Evolutionary conservation across 768 basidiomycete species (phyloP), one percentile per base, ranked within the genome.

Genomic region (Boletus rex-veris): DNA sequence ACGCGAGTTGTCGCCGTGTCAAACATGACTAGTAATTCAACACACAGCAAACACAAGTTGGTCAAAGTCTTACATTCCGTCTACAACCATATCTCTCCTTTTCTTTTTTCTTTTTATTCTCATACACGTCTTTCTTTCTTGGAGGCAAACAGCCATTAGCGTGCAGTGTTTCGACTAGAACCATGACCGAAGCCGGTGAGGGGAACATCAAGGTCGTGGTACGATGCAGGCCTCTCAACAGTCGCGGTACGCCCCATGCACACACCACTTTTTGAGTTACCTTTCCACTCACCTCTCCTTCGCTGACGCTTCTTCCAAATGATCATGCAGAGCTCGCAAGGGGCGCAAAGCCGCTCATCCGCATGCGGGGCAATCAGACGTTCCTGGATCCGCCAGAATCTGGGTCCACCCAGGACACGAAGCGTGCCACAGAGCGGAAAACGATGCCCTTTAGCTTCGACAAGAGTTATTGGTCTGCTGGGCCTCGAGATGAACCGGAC

Each of bases 381-480:
- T 82, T 92, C 68, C 74, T 98, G 54, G 90, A 95, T 71, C 93
- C 95, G 16, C 95, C 95, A 30, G 92, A 95, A 64, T 16, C 70
- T 14, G 88, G 88, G 39, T 84, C 86, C 5, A 60, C 75, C 38
- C 85, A 84, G 66, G 81, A 84, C 65, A 70, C 81, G 18, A 90
- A 90, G 64, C 88, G 91, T 64, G 90, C 92, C 16, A 86, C 89
- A 8, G 95, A 97, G 72, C 85, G 91, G 62, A 96, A 90, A 75
- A 81, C 86, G 7, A 88, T 94, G 83, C 71, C 81, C 0, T 98
- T 98, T 72, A 88, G 89, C 58, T 98, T 98, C 61, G 96, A 98
- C 80, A 96, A 95, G 80, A 90, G 88, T 50, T 98, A 98, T 72
- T 96, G 94, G 95, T 94, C 92, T 38, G 93, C 93, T 14, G 92